Evolutionary conservation across 495 filamentous ascomycete species (phyloP).

Genomic region (Penicillium simplicissimum): DNA sequence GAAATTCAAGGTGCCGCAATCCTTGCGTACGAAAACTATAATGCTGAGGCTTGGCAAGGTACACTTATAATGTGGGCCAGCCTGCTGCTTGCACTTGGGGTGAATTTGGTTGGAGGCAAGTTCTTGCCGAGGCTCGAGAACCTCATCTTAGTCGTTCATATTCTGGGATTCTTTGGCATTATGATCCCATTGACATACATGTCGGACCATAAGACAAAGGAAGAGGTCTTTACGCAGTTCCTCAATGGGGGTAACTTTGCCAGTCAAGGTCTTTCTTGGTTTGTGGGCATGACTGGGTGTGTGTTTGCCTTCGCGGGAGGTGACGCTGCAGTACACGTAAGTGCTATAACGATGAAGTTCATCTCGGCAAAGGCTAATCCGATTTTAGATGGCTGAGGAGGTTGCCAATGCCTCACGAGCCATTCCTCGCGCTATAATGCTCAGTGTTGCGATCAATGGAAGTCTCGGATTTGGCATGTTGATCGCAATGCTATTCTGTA

Average conservation of each 20-base stretch:
- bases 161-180: neutral
- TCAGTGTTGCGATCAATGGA: neutral
- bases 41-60: neutral
- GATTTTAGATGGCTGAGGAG: neutral
- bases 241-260: neutral
- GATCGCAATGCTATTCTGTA: neutral
- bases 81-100: neutral
- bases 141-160: neutral
- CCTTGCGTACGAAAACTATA: neutral
- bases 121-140: neutral
- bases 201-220: neutral
- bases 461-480: neutral
- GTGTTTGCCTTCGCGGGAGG: neutral
- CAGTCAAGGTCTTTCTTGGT: neutral
- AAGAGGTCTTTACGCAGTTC: neutral
- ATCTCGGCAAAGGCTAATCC: neutral
- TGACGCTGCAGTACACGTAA: neutral
- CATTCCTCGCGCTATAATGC: neutral
- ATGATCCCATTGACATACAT: neutral
- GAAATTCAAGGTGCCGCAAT: neutral
- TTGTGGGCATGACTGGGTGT: neutral
- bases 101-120: neutral
- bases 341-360: neutral
- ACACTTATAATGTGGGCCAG: neutral
- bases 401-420: neutral